phyloP scores from a whole-genome alignment of 2,329 filamentous ascomycete species.

The Fusarium multiceps region DNA sequence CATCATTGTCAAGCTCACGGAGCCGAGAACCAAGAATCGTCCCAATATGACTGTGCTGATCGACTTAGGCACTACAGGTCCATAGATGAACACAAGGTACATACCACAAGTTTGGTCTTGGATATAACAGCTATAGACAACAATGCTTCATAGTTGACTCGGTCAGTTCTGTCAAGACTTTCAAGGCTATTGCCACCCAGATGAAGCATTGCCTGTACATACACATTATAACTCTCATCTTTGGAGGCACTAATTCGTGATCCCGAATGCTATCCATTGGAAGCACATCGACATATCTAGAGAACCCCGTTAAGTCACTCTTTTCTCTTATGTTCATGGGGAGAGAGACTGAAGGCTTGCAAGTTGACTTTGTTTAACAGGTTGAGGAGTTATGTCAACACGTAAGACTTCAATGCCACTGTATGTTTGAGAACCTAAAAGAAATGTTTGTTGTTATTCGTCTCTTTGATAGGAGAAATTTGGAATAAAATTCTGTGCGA shows the following conservation, averaged over 20 bases:
- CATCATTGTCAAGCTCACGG: neutral
- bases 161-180: neutral
- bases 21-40: neutral
- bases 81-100: neutral
- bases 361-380: neutral
- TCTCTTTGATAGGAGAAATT: no score
- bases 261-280: neutral
- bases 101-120: neutral
- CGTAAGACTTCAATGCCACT: no score
- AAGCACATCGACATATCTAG: neutral
- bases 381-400: no score
- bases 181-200: neutral
- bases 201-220: neutral
- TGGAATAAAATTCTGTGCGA: neutral
- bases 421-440: no score
- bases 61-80: neutral
- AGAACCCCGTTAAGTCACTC: neutral
- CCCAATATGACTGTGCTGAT: neutral
- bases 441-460: no score
- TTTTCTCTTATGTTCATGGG: neutral
- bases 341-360: neutral
- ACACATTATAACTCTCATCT: neutral
- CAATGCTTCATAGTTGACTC: neutral
- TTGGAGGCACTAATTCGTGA: neutral
- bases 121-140: neutral